phyloP scores from a whole-genome alignment of 1,139 yeast genomes.

The Suhomyces kunorum region DNA sequence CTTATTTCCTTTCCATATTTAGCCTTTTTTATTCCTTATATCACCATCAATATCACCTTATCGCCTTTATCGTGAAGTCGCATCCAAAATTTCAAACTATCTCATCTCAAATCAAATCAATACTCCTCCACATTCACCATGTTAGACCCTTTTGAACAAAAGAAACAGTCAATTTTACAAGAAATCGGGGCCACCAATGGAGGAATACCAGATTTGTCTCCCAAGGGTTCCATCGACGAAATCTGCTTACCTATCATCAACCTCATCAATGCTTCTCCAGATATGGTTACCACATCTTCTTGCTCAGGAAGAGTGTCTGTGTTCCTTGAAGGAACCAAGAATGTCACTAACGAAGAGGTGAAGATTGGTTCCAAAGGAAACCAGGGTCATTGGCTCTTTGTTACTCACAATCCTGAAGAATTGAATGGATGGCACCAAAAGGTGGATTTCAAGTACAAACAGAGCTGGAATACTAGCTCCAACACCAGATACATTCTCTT shows the following conservation, averaged over 20 bases:
- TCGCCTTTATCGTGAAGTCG: neutral
- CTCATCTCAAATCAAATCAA: neutral
- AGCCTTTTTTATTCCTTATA: no score
- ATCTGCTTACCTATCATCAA: slow-evolving; percentile 70
- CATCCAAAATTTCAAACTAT: slow-evolving; percentile 1
- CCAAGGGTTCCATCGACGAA: slow-evolving; percentile 80
- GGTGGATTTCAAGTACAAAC: slow-evolving; percentile 27
- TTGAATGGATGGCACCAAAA: slow-evolving; percentile 54
- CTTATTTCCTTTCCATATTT: no score
- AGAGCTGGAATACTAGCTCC: slow-evolving; percentile 12
- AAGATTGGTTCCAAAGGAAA: slow-evolving; percentile 84
- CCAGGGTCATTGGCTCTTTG: slow-evolving; percentile 84
- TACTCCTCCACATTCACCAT: slow-evolving; percentile 15
- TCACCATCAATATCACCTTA: neutral
- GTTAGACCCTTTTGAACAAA: slow-evolving; percentile 66
- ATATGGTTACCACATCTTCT: slow-evolving; percentile 84
- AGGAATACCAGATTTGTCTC: slow-evolving; percentile 66
- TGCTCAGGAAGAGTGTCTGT: slow-evolving; percentile 88
- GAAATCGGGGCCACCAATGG: slow-evolving; percentile 51
- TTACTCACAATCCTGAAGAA: slow-evolving; percentile 61
- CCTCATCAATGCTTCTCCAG: slow-evolving; percentile 58
- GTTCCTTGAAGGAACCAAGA: slow-evolving; percentile 64
- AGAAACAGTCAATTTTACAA: slow-evolving; percentile 57
- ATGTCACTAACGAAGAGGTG: slow-evolving; percentile 20
- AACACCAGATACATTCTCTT: slow-evolving; percentile 58